Base-by-base conservation (phyloP, 1,284 basidiomycete species). In the Cronartium ribicola region DNA sequence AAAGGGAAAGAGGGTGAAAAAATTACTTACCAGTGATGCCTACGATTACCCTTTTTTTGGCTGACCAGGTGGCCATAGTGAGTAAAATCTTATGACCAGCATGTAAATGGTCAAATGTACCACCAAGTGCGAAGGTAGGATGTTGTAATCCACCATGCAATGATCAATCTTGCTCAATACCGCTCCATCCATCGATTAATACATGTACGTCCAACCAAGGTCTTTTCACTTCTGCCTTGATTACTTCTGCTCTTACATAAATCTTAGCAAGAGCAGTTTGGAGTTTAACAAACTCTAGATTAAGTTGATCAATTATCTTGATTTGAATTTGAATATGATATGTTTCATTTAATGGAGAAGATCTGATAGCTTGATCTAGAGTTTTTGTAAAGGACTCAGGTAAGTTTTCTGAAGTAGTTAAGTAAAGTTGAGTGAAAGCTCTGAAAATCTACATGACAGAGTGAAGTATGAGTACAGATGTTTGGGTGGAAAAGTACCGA, bases 51-150 rank as follows among this genome's bases (percentile, higher is more conserved):
- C 91, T 92, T 77, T 85, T 82, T 62, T 83, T 82, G 0, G 92
- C 85, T 75, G 97, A 87, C 85, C 91, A 92, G 1, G 90, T 88
- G 7, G 88, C 89, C 87, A 96, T 92, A 78, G 91, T 91, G 5
- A 99, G 86, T 46, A 99, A 86, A 75, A 98, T 94, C 83, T 98
- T 98, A 84, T 99, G 95, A 0, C 95, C 95, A 1, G 93, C 88
- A 81, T 99, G 95, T 17, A 99, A 86, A 80, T 98, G 96, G 82
- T 99, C 95, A 81, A 98, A 98, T 0, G 95, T 98, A 10, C 89
- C 89, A 37, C 89, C 89, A 8, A 89, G 77, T 79, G 84, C 84
- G 7, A 67, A 39, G 11, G 36, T 62, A 11, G 13, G 13, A 37
- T 60, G 48, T 29, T 1, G 22, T n/a, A n/a, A n/a, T n/a, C n/a